Percentiles rank a stretch among this genome's conserved stretches.
Conservation (phyloP, 148 eudicot species). For the Rheum nobile region DNA sequence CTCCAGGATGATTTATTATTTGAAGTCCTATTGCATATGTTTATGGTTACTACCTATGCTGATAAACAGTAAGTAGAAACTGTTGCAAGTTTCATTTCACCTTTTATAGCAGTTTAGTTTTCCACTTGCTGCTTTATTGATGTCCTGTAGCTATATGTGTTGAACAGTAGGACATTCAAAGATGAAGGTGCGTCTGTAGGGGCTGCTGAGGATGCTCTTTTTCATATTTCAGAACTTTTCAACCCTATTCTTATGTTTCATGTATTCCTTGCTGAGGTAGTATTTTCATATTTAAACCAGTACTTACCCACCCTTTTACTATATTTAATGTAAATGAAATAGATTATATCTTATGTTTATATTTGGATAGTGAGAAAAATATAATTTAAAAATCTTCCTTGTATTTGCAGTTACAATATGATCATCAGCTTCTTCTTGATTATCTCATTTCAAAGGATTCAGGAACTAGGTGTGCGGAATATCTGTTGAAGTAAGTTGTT, state of each 20-base stretch:
- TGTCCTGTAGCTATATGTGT: neutral
- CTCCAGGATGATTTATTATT: slow-evolving; percentile 77
- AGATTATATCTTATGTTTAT: neutral
- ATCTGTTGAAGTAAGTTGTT: slow-evolving; percentile 56
- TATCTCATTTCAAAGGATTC: slow-evolving; percentile 86
- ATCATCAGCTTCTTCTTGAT: slow-evolving; percentile 91
- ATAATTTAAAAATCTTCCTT: neutral
- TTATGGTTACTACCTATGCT: slow-evolving; percentile 23
- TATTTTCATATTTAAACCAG: slow-evolving; percentile 8
- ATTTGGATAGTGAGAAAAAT: neutral
- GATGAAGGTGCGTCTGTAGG: slow-evolving; percentile 21
- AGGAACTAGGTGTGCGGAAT: slow-evolving; percentile 75
- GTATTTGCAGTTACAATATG: slow-evolving; percentile 65
- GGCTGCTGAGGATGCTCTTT: slow-evolving; percentile 29
- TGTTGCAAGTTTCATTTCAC: slow-evolving; percentile 2
- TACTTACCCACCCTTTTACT: neutral
- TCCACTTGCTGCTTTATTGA: neutral
- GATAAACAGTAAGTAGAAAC: slow-evolving; percentile 32
- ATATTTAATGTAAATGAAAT: neutral
- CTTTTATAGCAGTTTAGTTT: neutral
- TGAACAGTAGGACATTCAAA: slow-evolving; percentile 19
- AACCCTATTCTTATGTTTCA: slow-evolving; percentile 65
- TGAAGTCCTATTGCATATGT: slow-evolving; percentile 67
- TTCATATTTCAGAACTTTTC: slow-evolving; percentile 47
- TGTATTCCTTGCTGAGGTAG: slow-evolving; percentile 74